Evolutionary conservation across 1,139 yeast genomes (phyloP), one percentile per base, ranked within the genome.

Genomic region (Suhomyces chickasaworum): DNA sequence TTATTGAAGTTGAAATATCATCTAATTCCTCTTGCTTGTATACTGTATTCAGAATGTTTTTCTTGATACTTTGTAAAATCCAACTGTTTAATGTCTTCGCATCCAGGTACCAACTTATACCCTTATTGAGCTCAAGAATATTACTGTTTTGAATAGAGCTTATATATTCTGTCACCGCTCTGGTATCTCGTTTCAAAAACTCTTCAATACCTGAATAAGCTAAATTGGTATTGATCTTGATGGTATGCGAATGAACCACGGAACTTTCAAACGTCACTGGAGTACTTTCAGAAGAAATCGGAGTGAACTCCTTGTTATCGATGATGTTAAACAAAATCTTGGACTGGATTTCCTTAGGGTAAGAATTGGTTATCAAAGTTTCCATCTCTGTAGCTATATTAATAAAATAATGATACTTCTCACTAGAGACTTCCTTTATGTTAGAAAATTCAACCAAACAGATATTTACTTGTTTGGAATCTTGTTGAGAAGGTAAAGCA

Each of bases 301-400:
- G 77, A 1, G 78, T 59, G 44, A 61, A 73, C 44, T 71, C 76
- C 3, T 54, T 42, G 51, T 73, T 75, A 50, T 75, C 80, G n/a
- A 75, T 63, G 0, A 75, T 58, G 1, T 71, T 68, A 18, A 71
- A 51, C 10, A 71, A 49, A 7, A 70, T 60, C 39, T 64, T 63
- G 39, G 61, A 59, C 31, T 58, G 57, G 17, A 60, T 50, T 3
- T 49, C 49, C 7, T 52, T 48, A 0, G 68, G 64, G 3, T 53
- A 44, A 3, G 22, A n/a, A n/a, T 18, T 41, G 30, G 46, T 46
- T 27, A 54, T 49, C 3, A 56, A 44, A 4, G 54, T 42, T 2
- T 64, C 56, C 8, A 71, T 52, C 20, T 63, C 62, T 16, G 61
- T 56, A 12, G 71, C 61, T 9, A 74, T 66, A 47, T 61, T 57